Base-by-base conservation (phyloP, 306 rosid species). In the Pterocarpus macrocarpus region DNA sequence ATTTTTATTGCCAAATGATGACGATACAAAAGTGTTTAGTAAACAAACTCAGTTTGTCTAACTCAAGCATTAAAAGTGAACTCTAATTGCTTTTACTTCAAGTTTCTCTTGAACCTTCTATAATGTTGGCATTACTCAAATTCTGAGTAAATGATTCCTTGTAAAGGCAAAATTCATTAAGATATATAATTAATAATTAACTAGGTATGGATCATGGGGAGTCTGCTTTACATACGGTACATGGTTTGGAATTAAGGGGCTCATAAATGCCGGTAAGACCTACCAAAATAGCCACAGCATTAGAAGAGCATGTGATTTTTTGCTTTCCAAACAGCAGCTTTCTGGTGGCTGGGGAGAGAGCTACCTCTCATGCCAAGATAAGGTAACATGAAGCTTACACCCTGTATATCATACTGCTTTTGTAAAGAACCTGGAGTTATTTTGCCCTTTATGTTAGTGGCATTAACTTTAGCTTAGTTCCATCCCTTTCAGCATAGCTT, bases 301-400 rank as follows among this genome's bases (percentile, higher is more conserved):
- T 10, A 77, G 93, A 81, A 91, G 63, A 65, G 97, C 90, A 32
- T 91, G 91, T 50, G 35, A 82, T 5, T 93, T 91, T 81, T 81
- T 93, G 58, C 91, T 91, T 36, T 93, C 97, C 49, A 90, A 88
- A 57, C 97, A 91, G 45, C 86, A 79, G 0, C 10, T 43, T 33
- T 84, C 81, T 8, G 96, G 94, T 58, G 96, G 97, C 4, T 91
- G 97, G 96, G 92, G 92, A 71, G 97, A 93, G 82, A 93, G 97
- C 83, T 90, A 88, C 45, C 80, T 91, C 9, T 89, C 97, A 41
- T 78, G 91, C 78, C 93, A 91, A 73, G 8, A 82, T 7, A 90
- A 83, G 92, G 97, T 88, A 81, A 35, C 50, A 55, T 69, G 14
- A 62, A n/a, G 2, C 8, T 44, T 62, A 5, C 59, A 53, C 22